Evolutionary conservation across 345 rosid genomes (phyloP).

Genomic region (Arabidopsis suecica): DNA sequence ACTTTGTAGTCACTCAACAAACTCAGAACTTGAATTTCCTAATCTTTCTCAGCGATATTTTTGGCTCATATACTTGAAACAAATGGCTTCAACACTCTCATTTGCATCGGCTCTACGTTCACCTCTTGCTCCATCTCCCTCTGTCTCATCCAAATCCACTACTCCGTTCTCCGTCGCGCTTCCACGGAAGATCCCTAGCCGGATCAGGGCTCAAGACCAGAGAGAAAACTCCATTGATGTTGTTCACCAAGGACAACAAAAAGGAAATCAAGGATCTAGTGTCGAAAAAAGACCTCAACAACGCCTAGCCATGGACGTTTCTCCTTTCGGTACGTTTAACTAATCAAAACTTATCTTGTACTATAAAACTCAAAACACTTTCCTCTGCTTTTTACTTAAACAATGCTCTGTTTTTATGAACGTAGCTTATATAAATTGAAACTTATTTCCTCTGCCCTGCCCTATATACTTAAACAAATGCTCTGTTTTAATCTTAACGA

Average conservation of each 20-base stretch:
- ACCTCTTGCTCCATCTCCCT: slow-evolving; percentile 19
- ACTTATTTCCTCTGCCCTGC: background rate
- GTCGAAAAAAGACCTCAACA: slow-evolving; percentile 57
- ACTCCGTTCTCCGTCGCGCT: slow-evolving; percentile 45
- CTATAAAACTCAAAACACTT: too few species aligned
- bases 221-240: slow-evolving; percentile 61
- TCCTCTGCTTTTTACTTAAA: too few species aligned
- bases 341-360: background rate
- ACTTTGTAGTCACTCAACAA: background rate
- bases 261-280: slow-evolving; percentile 48
- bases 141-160: slow-evolving; percentile 9
- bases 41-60: background rate
- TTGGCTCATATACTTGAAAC: background rate
- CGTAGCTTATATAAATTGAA: background rate
- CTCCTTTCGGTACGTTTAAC: slow-evolving; percentile 65
- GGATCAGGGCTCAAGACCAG: slow-evolving; percentile 53
- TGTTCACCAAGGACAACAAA: slow-evolving; percentile 46
- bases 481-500: background rate
- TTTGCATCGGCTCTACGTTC: slow-evolving; percentile 41
- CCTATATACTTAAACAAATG: background rate
- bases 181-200: slow-evolving; percentile 31
- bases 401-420: too few species aligned
- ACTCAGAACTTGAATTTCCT: background rate
- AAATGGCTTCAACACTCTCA: slow-evolving; percentile 55
- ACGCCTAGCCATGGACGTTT: slow-evolving; percentile 54